phyloP scores from a whole-genome alignment of 495 filamentous ascomycete species.

The Melanomma pulvis-pyrius region DNA sequence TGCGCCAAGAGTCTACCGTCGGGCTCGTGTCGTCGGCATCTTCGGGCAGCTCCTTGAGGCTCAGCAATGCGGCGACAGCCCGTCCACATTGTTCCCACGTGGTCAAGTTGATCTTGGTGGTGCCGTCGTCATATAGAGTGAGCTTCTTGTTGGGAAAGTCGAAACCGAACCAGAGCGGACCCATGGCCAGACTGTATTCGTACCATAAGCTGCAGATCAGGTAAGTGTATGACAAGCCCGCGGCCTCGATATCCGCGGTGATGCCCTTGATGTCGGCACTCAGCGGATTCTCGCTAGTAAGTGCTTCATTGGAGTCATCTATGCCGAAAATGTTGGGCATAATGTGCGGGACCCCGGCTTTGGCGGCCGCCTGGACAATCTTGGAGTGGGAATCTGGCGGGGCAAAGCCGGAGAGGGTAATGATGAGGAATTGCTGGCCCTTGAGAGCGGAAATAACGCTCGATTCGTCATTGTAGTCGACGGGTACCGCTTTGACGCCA shows the following conservation, averaged over 20 bases:
- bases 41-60: constrained; percentile 42
- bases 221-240: constrained; percentile 30
- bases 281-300: constrained; percentile 43
- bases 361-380: constrained; percentile 58
- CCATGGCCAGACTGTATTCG: constrained; percentile 51
- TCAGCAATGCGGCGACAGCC: constrained; percentile 48
- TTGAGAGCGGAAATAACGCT: constrained; percentile 9
- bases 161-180: constrained; percentile 48
- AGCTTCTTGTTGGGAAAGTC: constrained; percentile 46
- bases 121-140: constrained; percentile 56
- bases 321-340: constrained; percentile 59
- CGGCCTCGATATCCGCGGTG: constrained; percentile 46
- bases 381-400: constrained; percentile 47
- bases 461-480: constrained; percentile 20
- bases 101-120: constrained; percentile 44
- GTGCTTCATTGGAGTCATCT: constrained; percentile 45
- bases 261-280: constrained; percentile 3
- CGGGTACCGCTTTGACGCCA: constrained; percentile 11
- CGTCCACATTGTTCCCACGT: constrained; percentile 53
- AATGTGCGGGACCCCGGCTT: constrained; percentile 59
- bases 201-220: constrained; percentile 55
- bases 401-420: constrained; percentile 50
- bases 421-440: constrained; percentile 40
- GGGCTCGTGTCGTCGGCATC: constrained; percentile 41
- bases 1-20: constrained; percentile 41